phyloP scores from a whole-genome alignment of 345 rosid species.

The Pugionium cornutum region DNA sequence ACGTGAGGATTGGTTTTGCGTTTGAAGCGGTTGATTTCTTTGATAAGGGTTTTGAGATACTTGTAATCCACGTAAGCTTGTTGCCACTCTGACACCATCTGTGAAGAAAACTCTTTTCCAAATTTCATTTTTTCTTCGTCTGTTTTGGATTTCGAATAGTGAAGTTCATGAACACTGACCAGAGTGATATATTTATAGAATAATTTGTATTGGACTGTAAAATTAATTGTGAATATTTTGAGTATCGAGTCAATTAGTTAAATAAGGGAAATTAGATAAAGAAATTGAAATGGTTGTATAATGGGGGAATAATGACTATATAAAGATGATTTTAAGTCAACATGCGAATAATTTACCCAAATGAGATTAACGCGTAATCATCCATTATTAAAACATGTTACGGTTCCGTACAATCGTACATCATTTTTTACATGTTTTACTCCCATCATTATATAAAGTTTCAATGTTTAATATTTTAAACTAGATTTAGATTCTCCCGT shows the following conservation, averaged over 20 bases:
- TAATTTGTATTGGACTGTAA: neutral
- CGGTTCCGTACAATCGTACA: constrained; percentile 8
- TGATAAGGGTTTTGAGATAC: constrained; percentile 55
- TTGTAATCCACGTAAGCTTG: constrained; percentile 63
- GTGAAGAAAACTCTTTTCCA: constrained; percentile 54
- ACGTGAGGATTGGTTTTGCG: constrained; percentile 31
- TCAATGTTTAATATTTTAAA: no score
- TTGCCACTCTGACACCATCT: constrained; percentile 77
- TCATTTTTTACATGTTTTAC: no score
- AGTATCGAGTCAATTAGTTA: constrained; percentile 9
- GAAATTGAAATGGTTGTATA: neutral
- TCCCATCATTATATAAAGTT: no score
- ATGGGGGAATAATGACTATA: neutral
- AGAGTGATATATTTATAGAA: constrained; percentile 13
- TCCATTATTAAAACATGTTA: neutral
- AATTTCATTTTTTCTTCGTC: constrained; percentile 51
- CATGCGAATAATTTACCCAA: neutral
- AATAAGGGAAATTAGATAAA: neutral
- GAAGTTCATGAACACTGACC: neutral
- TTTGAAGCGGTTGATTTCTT: constrained; percentile 52
- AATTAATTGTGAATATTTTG: neutral
- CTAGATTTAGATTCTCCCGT: no score
- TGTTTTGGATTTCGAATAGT: neutral
- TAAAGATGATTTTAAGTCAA: constrained; percentile 1
- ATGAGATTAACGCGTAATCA: neutral